Evolutionary conservation across 2,329 filamentous ascomycete species (phyloP), one percentile per base, ranked within the genome.

Genomic region (Aspergillus ruber): DNA sequence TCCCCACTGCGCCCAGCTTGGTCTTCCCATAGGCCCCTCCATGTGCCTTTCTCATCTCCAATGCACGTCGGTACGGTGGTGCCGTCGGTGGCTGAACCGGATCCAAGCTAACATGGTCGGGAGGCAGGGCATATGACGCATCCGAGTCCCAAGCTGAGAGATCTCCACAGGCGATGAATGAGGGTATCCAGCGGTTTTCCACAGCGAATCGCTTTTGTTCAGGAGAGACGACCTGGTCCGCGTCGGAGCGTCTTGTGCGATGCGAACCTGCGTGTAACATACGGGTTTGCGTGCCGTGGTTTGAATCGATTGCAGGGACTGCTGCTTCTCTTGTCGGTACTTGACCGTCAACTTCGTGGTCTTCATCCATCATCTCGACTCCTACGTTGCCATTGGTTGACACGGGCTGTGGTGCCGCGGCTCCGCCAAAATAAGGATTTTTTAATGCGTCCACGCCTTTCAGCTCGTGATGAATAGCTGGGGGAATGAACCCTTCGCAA

Each of bases 81-180:
- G 93, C 93, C 32, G 93, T 98, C 0, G 93, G 93, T 23, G 91
- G 91, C 66, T 97, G 93, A 27, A 98, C 81, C 0, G 93, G 93
- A 64, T 96, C 90, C 43, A 97, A 78, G 56, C 86, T 90, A 45
- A 94, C 80, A 62, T 94, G 82, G 55, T 90, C 86, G 50, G 90
- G 86, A 0, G 93, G 90, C 15, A 98, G 75, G 56, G 86, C 81
- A 69, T 97, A 96, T 4, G 90, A 93, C 3, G 93, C 91, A 74
- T 98, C 93, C 0, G 91, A 90, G 72, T 98, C 93, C 72, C 90
- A 98, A 9, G 88, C 84, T 20, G 90, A 94, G 45, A 98, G 77
- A 69, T 98, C 93, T 41, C 93, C 93, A 66, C 93, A 98, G n/a
- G 93, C 90, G 60, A 98, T 80, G 65, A 98, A 98, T 0, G 91